These are phyloP conservation scores for Penicillium digitatum DNA, from an alignment of 2,329 filamentous ascomycete species.

Conservation along the genomic window DNA sequence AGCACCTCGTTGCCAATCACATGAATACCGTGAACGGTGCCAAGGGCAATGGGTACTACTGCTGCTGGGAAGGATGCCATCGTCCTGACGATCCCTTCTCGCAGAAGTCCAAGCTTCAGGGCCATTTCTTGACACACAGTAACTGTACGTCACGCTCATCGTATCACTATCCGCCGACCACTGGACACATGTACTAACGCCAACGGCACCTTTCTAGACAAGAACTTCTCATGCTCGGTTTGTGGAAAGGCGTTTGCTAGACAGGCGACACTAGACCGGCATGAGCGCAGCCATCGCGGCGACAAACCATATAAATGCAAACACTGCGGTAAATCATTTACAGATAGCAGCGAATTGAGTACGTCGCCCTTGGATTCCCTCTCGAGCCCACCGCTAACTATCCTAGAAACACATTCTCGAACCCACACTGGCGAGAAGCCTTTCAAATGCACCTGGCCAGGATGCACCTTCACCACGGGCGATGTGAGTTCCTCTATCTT, in stretches of 20 bases:
- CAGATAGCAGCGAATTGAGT: slow-evolving; percentile 46
- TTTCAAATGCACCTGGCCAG: slow-evolving; percentile 43
- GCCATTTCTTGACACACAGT: slow-evolving; percentile 45
- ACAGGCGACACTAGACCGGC: slow-evolving; percentile 43
- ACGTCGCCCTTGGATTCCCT: slow-evolving; percentile 11
- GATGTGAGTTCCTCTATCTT: slow-evolving; percentile 34
- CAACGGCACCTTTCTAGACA: slow-evolving; percentile 27
- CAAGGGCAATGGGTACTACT: slow-evolving; percentile 44
- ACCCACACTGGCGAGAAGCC: slow-evolving; percentile 45
- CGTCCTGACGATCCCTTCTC: slow-evolving; percentile 44
- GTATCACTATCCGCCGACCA: background rate
- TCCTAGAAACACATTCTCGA: slow-evolving; percentile 41
- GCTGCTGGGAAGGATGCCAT: slow-evolving; percentile 43
- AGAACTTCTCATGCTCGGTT: slow-evolving; percentile 41
- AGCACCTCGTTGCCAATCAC: slow-evolving; percentile 38
- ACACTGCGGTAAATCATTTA: slow-evolving; percentile 42
- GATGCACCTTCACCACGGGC: slow-evolving; percentile 43
- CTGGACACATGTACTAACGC: slow-evolving; percentile 3
- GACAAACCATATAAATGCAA: slow-evolving; percentile 44
- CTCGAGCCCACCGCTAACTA: slow-evolving; percentile 17
- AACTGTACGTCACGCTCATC: slow-evolving; percentile 34
- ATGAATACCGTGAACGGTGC: slow-evolving; percentile 37
- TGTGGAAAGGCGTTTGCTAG: slow-evolving; percentile 43
- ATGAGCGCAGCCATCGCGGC: slow-evolving; percentile 44
- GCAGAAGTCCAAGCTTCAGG: slow-evolving; percentile 45